phyloP scores from a whole-genome alignment of 2,329 filamentous ascomycete species.

The Colletotrichum graminicola region DNA sequence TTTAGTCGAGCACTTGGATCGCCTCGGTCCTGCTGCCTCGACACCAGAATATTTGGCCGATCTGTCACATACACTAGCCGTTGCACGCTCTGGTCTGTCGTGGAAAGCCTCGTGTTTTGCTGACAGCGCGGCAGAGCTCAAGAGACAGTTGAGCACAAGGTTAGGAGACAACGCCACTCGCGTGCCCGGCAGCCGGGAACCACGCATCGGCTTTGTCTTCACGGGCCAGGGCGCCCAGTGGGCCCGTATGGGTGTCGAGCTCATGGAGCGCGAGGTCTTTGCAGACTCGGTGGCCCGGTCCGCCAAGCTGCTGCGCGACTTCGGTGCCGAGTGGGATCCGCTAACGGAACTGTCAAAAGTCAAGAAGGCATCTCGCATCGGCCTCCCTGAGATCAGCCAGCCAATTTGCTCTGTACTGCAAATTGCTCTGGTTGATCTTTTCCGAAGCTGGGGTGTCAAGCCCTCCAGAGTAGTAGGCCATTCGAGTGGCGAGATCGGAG shows the following conservation, averaged over 20 bases:
- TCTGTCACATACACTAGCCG: too few relatives aligned
- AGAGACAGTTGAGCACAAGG: too few relatives aligned
- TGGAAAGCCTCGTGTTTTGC: too few relatives aligned
- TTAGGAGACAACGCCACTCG: too few relatives aligned
- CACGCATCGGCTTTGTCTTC: conserved; percentile 41
- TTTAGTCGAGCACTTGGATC: too few relatives aligned
- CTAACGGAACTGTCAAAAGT: conserved; percentile 12
- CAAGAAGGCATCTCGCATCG: conserved; percentile 3
- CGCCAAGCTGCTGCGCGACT: conserved; percentile 22
- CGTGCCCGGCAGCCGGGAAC: too few relatives aligned
- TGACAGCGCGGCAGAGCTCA: too few relatives aligned
- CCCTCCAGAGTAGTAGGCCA: conserved; percentile 52
- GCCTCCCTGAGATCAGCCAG: conserved; percentile 46
- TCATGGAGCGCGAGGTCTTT: conserved; percentile 19
- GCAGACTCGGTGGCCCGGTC: conserved; percentile 43
- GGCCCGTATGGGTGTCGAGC: conserved; percentile 40
- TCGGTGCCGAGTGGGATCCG: conserved; percentile 5
- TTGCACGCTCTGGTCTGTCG: too few relatives aligned
- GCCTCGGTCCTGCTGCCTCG: too few relatives aligned
- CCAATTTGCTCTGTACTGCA: conserved; percentile 53
- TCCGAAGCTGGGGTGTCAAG: conserved; percentile 48
- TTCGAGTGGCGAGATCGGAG: conserved; percentile 55
- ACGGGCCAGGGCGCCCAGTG: conserved; percentile 44
- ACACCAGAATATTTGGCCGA: too few relatives aligned
- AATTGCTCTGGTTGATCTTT: conserved; percentile 54